Evolutionary conservation across 2,329 filamentous ascomycete genomes (phyloP), one percentile per base, ranked within the genome.

Genomic region (Aspergillus bombycis): DNA sequence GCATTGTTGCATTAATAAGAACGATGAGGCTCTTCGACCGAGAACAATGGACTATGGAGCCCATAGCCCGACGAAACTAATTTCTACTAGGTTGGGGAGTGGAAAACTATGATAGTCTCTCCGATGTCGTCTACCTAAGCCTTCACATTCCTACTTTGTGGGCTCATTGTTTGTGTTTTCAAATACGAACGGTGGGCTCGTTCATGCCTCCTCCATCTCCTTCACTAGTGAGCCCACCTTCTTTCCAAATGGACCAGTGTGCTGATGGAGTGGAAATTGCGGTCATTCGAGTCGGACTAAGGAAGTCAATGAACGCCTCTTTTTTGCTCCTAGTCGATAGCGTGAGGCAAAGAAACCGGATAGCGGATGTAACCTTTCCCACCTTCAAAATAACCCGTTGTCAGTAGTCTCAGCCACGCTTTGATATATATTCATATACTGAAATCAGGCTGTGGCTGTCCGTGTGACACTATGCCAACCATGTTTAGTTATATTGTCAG

Each of bases 321-420:
- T 30, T 30, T n/a, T 19, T 53, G 16, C 19, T 32, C 14, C 52
- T 54, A 54, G 32, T 34, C 10, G 52, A 54, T 54, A 36, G 52
- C 52, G 52, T 54, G 52, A 53, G 50, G 50, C 50, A 28, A 53
- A 53, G 14, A n/a, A 34, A 53, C 50, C 30, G n/a, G 30, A 19
- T 53, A 21, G 30, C 50, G 50, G 50, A 36, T 54, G 52, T 36
- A 54, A 54, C 52, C 19, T 36, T 54, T 50, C 46, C 46, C 23
- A 50, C 12, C 16, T 30, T 10, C 3, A 50, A 30, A 30, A 50
- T 30, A 28, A 16, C 26, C 46, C 14, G 46, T 19, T 30, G 10
- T 50, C 23, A 41, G 38, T 10, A 19, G 9, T 30, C 26, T 1
- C 6, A 28, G 23, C 14, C 10, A 30, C 21, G 8, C 16, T 50